Conservation (phyloP, 169 alveolate genomes). For the Plasmodium coatneyi region DNA sequence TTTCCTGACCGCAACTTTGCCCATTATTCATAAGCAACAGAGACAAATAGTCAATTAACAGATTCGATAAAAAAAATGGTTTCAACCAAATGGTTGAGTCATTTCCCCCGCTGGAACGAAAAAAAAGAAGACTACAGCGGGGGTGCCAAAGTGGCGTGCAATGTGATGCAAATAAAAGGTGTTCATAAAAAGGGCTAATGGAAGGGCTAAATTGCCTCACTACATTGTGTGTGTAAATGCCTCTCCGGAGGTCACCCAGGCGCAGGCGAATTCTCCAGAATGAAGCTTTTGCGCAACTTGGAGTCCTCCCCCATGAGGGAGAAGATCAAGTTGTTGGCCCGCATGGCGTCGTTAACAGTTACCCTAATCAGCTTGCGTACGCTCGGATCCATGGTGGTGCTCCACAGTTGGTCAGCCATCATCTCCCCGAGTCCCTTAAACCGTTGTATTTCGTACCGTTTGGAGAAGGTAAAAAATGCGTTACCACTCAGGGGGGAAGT, state of each 20-base stretch:
- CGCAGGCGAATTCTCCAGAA: slow-evolving; percentile 78
- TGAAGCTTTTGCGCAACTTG: slow-evolving; percentile 83
- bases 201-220: not conserved
- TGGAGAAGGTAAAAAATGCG: slow-evolving; percentile 36
- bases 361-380: slow-evolving; percentile 82
- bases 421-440: slow-evolving; percentile 90
- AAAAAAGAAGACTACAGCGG: not conserved
- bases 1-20: not conserved
- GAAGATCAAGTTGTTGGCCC: slow-evolving; percentile 78
- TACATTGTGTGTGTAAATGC: not conserved
- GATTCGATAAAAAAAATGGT: not conserved
- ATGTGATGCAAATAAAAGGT: not conserved
- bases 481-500: slow-evolving; percentile 1
- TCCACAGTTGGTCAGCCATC: slow-evolving; percentile 89
- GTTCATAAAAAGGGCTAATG: not conserved
- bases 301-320: slow-evolving; percentile 85
- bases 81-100: not conserved
- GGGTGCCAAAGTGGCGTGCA: not conserved
- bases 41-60: not conserved
- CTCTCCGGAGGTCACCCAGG: not conserved
- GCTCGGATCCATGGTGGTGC: slow-evolving; percentile 88
- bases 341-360: slow-evolving; percentile 82
- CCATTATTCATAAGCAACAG: not conserved
- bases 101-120: not conserved
- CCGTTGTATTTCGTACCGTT: slow-evolving; percentile 80